Evolutionary conservation across 805 yeast genomes (phyloP), one percentile per base, ranked within the genome.

Genomic region (Wickerhamiella qilinensis): DNA sequence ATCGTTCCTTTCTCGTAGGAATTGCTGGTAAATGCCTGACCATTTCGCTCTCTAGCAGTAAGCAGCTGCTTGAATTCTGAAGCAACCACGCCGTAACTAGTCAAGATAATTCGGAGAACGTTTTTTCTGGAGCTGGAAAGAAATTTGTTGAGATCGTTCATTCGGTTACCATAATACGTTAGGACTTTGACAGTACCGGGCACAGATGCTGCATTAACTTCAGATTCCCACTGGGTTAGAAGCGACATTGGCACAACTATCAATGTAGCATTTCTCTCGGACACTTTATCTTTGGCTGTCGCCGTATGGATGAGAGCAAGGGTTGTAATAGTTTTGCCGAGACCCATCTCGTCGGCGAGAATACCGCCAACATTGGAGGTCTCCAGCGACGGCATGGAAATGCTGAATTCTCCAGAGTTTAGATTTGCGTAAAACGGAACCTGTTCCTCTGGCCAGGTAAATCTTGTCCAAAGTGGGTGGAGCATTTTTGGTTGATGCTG

Each of bases 321-420:
- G 0, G 93, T 73, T 1, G 94, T 79, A 19, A 86, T 79, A 0
- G 97, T 86, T 53, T 86, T 86, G 32, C 97, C 97, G 7, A 86
- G 64, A 0, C 97, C 97, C 97, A 86, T 86, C 55, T 86, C 97
- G 60, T 86, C 97, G 0, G 96, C 94, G 14, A 86, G 60, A 17
- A 86, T 80, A 2, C 97, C 97, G 28, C 97, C 96, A 36, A 66
- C 64, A 36, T 77, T 67, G 16, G 68, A 51, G 1, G 76, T 64
- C 41, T 67, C 71, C 30, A 84, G 61, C 11, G 74, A 48, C 1
- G 95, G 96, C 43, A 69, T 73, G 18, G 69, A 67, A 14, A 71
- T 47, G 1, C 88, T 73, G 39, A 88, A 69, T 40, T 80, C 85
- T 3, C 95, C 95, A 39, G 79, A 73, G 52, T 76, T 79, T 41